phyloP scores from a whole-genome alignment of 2,329 filamentous ascomycete genomes.

The Alternaria angustiovoidea region DNA sequence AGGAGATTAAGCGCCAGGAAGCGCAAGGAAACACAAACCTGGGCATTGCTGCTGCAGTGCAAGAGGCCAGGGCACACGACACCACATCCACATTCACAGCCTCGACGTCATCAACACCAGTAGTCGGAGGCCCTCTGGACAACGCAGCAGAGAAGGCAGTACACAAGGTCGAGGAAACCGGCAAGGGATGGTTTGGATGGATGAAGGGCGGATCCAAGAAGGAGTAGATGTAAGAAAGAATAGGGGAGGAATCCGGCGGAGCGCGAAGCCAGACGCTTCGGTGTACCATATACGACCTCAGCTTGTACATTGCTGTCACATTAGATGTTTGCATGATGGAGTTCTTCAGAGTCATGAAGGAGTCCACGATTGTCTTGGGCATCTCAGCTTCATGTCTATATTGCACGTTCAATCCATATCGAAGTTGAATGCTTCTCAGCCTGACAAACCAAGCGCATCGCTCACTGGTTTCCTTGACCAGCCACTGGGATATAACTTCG shows the following conservation, averaged over 20 bases:
- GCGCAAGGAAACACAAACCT: slow-evolving; percentile 27
- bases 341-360: slow-evolving; percentile 33
- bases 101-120: slow-evolving; percentile 34
- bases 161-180: slow-evolving; percentile 45
- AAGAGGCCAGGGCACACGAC: slow-evolving; percentile 41
- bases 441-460: neutral
- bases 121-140: slow-evolving; percentile 57
- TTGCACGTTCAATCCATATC: slow-evolving; percentile 14
- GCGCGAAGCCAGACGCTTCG: slow-evolving; percentile 12
- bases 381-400: slow-evolving; percentile 41
- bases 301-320: slow-evolving; percentile 46
- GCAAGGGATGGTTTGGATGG: slow-evolving; percentile 59
- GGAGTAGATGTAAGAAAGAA: slow-evolving; percentile 9
- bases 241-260: neutral
- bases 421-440: slow-evolving; percentile 1
- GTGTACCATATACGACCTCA: slow-evolving; percentile 45
- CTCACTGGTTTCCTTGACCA: slow-evolving; percentile 35
- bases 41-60: slow-evolving; percentile 43
- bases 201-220: slow-evolving; percentile 48
- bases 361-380: slow-evolving; percentile 31
- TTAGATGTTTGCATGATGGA: slow-evolving; percentile 46
- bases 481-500: slow-evolving; percentile 62
- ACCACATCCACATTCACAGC: slow-evolving; percentile 15
- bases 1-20: slow-evolving; percentile 42
- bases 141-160: slow-evolving; percentile 54